These are phyloP conservation scores for Phylloporus scabripes DNA, from an alignment of 768 basidiomycete genomes.

Conservation along the genomic window DNA sequence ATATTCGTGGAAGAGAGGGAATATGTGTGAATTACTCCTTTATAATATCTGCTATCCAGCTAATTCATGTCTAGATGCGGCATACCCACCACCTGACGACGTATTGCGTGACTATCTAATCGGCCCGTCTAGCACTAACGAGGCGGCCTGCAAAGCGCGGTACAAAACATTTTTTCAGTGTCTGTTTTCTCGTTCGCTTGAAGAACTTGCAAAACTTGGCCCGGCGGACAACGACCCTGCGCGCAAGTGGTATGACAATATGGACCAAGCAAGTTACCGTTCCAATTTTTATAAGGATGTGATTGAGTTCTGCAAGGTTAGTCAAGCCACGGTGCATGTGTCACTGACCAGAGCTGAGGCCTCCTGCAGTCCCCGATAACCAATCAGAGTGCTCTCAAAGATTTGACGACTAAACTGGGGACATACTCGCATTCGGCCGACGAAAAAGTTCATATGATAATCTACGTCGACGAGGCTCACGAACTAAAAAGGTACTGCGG, in stretches of 20 bases:
- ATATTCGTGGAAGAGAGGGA: background rate
- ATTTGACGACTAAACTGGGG: background rate
- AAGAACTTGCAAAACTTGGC: background rate
- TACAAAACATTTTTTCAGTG: background rate
- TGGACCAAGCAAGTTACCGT: background rate
- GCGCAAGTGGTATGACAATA: background rate
- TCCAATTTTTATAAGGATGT: background rate
- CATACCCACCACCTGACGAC: background rate
- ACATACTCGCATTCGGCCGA: background rate
- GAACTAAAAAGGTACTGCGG: background rate
- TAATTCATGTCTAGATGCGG: no score
- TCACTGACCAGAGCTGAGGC: background rate
- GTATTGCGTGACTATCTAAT: background rate
- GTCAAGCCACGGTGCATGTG: background rate
- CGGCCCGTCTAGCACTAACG: background rate
- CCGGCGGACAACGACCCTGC: no score
- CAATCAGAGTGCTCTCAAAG: background rate
- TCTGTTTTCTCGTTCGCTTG: background rate
- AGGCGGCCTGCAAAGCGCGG: background rate
- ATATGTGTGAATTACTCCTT: background rate
- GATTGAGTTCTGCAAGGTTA: background rate
- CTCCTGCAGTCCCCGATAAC: background rate
- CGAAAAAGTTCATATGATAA: background rate
- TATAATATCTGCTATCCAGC: background rate
- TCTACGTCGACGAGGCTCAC: background rate